Evolutionary conservation across 768 basidiomycete genomes (phyloP).

Genomic region (Leccinum olivaceopallidum): DNA sequence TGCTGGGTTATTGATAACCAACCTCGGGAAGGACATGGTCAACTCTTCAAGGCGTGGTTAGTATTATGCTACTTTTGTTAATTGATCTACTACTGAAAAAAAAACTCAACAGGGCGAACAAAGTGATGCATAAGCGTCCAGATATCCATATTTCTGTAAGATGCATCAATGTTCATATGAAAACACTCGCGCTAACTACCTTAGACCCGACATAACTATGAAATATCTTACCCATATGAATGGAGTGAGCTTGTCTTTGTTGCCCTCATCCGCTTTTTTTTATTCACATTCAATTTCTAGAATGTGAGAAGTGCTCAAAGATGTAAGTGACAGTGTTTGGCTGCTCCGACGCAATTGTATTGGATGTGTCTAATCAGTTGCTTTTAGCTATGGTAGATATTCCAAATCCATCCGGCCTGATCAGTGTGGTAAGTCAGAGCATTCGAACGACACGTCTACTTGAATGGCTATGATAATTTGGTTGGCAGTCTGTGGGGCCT

Average conservation of each 20-base stretch:
- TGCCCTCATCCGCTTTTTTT: slow-evolving; percentile 1
- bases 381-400: slow-evolving; percentile 65
- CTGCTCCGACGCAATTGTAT: not conserved
- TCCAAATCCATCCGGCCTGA: slow-evolving; percentile 71
- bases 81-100: not conserved
- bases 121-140: slow-evolving; percentile 65
- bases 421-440: slow-evolving; percentile 52
- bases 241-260: slow-evolving; percentile 55
- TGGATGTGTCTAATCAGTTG: slow-evolving; percentile 6
- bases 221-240: slow-evolving; percentile 68
- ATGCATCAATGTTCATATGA: slow-evolving; percentile 6
- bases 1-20: slow-evolving; percentile 78
- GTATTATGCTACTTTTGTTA: slow-evolving; percentile 15
- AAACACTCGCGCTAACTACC: not conserved
- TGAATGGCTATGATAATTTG: not conserved
- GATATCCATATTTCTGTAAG: slow-evolving; percentile 73
- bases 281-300: slow-evolving; percentile 35
- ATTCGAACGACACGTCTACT: not conserved
- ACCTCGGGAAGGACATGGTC: slow-evolving; percentile 73
- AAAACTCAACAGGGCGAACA: slow-evolving; percentile 49
- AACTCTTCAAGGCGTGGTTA: slow-evolving; percentile 71
- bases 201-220: slow-evolving; percentile 73
- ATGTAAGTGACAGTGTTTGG: slow-evolving; percentile 41
- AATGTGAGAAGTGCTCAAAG: slow-evolving; percentile 63
- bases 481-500: slow-evolving; percentile 61